Conservation (phyloP, 2,329 filamentous ascomycete genomes). For the Phialophora verrucosa region DNA sequence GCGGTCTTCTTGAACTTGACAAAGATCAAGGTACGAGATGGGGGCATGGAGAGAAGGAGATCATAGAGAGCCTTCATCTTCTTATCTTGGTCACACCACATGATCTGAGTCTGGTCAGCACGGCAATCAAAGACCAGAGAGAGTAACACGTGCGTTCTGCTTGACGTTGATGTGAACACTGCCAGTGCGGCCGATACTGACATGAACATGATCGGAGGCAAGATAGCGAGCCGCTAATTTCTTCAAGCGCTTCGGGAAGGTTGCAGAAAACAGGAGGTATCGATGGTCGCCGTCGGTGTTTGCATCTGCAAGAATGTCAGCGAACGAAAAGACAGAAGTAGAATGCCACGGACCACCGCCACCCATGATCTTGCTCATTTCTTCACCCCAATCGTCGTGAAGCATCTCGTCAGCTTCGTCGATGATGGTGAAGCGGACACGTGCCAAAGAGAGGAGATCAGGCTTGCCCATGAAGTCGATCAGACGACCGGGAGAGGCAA, state of each 20-base stretch:
- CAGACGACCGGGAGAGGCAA: conserved; percentile 86
- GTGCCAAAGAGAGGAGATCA: conserved; percentile 70
- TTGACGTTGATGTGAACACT: conserved; percentile 81
- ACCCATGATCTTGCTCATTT: conserved; percentile 75
- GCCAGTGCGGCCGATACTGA: conserved; percentile 86
- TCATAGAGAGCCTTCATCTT: conserved; percentile 77
- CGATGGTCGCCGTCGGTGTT: conserved; percentile 75
- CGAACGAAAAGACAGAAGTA: conserved; percentile 22
- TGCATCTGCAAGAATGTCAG: conserved; percentile 58
- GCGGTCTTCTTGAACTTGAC: conserved; percentile 79
- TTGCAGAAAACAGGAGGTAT: conserved; percentile 89
- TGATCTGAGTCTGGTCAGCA: conserved; percentile 53
- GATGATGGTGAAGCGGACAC: conserved; percentile 78
- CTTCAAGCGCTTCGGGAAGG: conserved; percentile 82
- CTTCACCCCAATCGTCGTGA: conserved; percentile 74
- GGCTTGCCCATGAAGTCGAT: conserved; percentile 77
- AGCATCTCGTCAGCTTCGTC: conserved; percentile 97
- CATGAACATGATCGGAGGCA: conserved; percentile 72
- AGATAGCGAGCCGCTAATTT: conserved; percentile 79
- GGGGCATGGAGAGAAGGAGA: conserved; percentile 71
- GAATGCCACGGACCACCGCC: conserved; percentile 72
- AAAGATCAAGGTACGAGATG: conserved; percentile 84
- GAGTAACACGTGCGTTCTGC: conserved; percentile 60
- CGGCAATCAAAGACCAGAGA: neutral
- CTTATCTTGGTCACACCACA: conserved; percentile 66